Base-by-base conservation (phyloP, 129 eudicot species). In the Arctium lappa region DNA sequence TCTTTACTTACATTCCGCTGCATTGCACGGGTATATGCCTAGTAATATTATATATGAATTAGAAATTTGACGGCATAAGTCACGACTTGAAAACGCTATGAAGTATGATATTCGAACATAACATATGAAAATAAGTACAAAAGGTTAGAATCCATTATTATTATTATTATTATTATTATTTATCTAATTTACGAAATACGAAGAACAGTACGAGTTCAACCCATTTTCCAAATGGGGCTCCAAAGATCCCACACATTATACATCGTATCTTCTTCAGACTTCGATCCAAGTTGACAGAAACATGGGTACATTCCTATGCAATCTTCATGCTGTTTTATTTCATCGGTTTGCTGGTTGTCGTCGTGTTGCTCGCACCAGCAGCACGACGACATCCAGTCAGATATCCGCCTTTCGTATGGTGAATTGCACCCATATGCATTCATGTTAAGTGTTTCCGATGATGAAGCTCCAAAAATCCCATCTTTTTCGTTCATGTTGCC, bases 241-340 rank as follows among this genome's bases (percentile, higher is more conserved):
- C 92, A 82, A 74, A 37, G 79, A 82, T 92, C 92, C 89, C 92
- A 92, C 77, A 86, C 39, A 81, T 81, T 29, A 34, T 72, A 77
- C 32, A 34, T 50, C 13, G 50, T 87, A 70, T 40, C 65, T 73
- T 81, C 87, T 72, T 80, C 89, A 16, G 40, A 38, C 39, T 79
- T 85, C 83, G 83, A 85, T 69, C 77, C 86, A 53, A 69, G 76
- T 81, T 77, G 74, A 80, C 83, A 81, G 15, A 68, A 63, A 76
- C 83, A 62, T 11, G 84, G 84, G 78, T 70, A 80, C 2, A 38
- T 62, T 50, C 83, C 81, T 82, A 73, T 79, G 62, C 81, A 44
- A 39, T 70, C 83, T 53, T 75, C 82, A 46, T 78, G 48, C 40
- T 84, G 76, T 79, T 82, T 85, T 31, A 74, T 33, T 46, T 86